Evolutionary conservation across 2,329 filamentous ascomycete genomes (phyloP), one percentile per base, ranked within the genome.

Genomic region (Pleochaeta shiraiana): DNA sequence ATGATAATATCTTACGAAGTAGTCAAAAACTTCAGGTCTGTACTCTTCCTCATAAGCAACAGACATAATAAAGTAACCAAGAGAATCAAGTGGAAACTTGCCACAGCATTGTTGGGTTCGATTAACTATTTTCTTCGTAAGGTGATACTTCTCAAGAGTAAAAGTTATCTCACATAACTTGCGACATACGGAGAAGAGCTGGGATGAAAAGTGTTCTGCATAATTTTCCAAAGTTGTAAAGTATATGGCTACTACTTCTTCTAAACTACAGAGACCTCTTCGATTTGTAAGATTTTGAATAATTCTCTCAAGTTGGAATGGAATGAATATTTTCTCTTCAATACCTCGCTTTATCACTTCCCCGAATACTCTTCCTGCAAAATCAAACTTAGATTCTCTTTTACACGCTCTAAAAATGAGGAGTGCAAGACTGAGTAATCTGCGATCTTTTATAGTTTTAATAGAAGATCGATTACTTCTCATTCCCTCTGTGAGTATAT

Each of bases 201-300:
- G 28, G 34, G 55, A 30, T 30, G 55, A 19, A 21, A 34, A 14
- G 12, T 19, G 21, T 19, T 60, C 30, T 16, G 24, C 21, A 60
- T 19, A 21, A 19, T 9, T 60, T 31, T 43, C 39, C 39, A 60
- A 11, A 16, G n/a, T 60, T 9, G 30, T 65, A 7, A 72, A 66
- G 62, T 69, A 73, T 34, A 73, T 66, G 6, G 65, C 64, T 5
- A 65, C 64, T 4, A 69, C 70, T 59, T 69, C 70, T 31, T 50
- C 55, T 19, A 72, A 39, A 6, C 64, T 67, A 2, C 64, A 33
- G 6, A 28, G 31, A 4, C 14, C 21, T 28, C n/a, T 9, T 4
- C 21, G 55, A 19, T 9, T 34, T 14, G 34, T n/a, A 14, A 60
- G n/a, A 21, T 21, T 60, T 21, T 28, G 26, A 19, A 60, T 19